phyloP scores from a whole-genome alignment of 2,329 filamentous ascomycete species.

The Pseudopithomyces chartarum region DNA sequence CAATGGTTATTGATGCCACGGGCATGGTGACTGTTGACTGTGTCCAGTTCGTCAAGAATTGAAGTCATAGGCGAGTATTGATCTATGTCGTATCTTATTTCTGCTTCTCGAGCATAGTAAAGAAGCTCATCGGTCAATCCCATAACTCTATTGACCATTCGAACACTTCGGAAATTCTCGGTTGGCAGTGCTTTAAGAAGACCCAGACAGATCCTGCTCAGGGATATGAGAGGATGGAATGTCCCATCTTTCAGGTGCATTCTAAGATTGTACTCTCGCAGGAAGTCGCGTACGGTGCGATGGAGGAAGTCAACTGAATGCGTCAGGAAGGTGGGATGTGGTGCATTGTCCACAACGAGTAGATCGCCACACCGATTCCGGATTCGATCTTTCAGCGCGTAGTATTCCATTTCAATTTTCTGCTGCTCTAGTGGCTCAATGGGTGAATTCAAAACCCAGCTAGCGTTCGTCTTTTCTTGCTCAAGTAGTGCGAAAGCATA shows the following conservation, averaged over 20 bases:
- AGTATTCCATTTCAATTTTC: neutral
- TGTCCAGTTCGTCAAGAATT: conserved; percentile 16
- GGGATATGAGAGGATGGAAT: conserved; percentile 7
- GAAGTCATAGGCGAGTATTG: neutral
- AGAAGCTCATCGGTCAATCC: conserved; percentile 15
- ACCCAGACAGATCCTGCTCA: conserved; percentile 10
- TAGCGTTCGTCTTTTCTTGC: conserved; percentile 2
- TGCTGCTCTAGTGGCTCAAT: neutral
- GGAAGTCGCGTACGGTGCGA: conserved; percentile 23
- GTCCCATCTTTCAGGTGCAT: neutral
- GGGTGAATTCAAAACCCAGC: conserved; percentile 3
- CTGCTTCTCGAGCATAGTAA: conserved; percentile 13
- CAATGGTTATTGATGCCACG: conserved; percentile 9
- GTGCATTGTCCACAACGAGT: conserved; percentile 14
- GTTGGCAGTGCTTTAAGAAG: conserved; percentile 11
- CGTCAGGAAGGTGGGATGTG: conserved; percentile 14
- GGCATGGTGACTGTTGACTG: conserved; percentile 13
- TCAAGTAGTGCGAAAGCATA: conserved; percentile 14
- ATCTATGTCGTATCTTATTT: neutral
- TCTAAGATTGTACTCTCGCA: conserved; percentile 13
- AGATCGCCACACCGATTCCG: conserved; percentile 25
- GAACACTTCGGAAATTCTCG: neutral
- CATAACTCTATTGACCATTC: neutral
- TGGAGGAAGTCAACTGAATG: conserved; percentile 20
- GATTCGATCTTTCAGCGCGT: conserved; percentile 9